phyloP scores from a whole-genome alignment of 1,139 yeast species.

The Geotrichum histeridarum region DNA sequence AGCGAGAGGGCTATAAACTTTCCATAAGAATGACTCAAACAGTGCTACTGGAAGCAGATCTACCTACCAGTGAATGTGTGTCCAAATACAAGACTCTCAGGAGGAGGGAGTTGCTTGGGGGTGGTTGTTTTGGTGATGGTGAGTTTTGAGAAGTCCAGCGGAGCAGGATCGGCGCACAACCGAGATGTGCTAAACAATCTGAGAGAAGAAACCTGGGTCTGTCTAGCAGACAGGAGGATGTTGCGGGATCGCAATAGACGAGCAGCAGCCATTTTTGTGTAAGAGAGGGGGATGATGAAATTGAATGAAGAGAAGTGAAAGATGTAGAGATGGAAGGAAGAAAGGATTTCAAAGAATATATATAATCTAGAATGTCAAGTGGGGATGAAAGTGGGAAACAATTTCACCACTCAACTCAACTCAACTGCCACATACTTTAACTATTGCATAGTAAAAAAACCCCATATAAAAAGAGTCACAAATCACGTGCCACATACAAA shows the following conservation, averaged over 20 bases:
- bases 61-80: slow-evolving; percentile 56
- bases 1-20: too few relatives aligned
- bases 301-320: background rate
- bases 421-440: too few relatives aligned
- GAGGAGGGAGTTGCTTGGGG: slow-evolving; percentile 65
- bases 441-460: too few relatives aligned
- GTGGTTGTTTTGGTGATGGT: slow-evolving; percentile 50
- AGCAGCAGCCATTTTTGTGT: slow-evolving; percentile 1
- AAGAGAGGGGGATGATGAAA: background rate
- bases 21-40: background rate
- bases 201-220: background rate
- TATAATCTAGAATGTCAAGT: too few relatives aligned
- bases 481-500: too few relatives aligned
- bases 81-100: slow-evolving; percentile 79
- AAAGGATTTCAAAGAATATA: too few relatives aligned
- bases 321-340: background rate
- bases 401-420: too few relatives aligned
- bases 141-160: slow-evolving; percentile 65
- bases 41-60: slow-evolving; percentile 28
- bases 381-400: too few relatives aligned
- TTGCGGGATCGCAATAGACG: background rate
- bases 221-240: background rate
- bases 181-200: slow-evolving; percentile 11
- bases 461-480: too few relatives aligned
- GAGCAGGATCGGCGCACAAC: slow-evolving; percentile 10